Evolutionary conservation across 805 yeast species (phyloP), one percentile per base, ranked within the genome.

Genomic region (Komagataella pseudopastoris): DNA sequence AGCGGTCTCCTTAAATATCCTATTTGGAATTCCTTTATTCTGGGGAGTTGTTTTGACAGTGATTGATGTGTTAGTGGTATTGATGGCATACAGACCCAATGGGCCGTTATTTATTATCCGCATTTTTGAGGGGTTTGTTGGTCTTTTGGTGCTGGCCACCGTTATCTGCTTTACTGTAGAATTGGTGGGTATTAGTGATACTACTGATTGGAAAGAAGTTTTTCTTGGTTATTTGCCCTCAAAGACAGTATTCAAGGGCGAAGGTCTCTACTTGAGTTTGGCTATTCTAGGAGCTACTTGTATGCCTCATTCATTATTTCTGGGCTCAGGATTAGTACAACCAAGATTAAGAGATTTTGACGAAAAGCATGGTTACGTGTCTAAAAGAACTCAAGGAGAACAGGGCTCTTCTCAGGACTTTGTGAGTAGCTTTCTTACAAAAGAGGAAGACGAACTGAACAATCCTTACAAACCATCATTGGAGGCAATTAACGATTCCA

Each of bases 221-320:
- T 71, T 86, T 53, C 64, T 71, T 12, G 96, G 96, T 0, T 88
- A 81, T 59, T 78, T 63, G 44, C 83, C 83, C n/a, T 64, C 68
- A 30, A 64, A 61, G n/a, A 67, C 64, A 44, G 69, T 71, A 16
- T 63, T 74, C 23, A 68, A 75, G 51, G 78, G 76, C 20, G 78
- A 80, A 53, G 96, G 96, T 1, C 67, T 90, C 39, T 88, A 85
- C 59, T 68, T 87, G 50, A 77, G 89, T 55, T 80, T 91, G 58
- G 96, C 96, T 20, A 83, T 90, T 52, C 69, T 90, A 53, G 97
- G 97, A 30, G 95, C 96, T 22, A 89, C 96, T 2, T 91, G 90
- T 23, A 89, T 89, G 97, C 96, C 96, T 6, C 97, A 90, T 62
- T 84, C 93, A 2, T 70, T 89, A 50, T 89, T 85, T 61, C 72